A percentile compares a stretch with the other conserved stretches of the same genome.
Evolutionary conservation across 2,329 filamentous ascomycete genomes (phyloP).

Genomic region (Aureobasidium sp.): DNA sequence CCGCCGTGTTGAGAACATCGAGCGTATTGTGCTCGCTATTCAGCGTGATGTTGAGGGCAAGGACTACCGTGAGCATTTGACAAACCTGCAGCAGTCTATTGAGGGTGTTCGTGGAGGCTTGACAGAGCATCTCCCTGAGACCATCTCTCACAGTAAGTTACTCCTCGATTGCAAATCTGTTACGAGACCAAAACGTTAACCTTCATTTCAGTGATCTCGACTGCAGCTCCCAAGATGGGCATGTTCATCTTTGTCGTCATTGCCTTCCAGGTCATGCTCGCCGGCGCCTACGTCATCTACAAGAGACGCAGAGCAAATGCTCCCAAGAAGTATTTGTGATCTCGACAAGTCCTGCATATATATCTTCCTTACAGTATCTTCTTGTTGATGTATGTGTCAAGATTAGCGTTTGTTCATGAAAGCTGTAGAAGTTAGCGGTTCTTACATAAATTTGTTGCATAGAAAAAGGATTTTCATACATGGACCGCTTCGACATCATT

Average conservation of each 20-base stretch:
- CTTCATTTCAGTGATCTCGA: conserved; percentile 37
- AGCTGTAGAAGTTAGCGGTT: neutral
- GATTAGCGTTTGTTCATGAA: neutral
- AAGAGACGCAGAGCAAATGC: conserved; percentile 66
- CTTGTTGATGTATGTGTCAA: neutral
- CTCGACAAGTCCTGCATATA: neutral
- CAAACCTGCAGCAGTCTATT: conserved; percentile 45
- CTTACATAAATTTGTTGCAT: neutral
- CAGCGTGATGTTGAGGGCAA: conserved; percentile 47
- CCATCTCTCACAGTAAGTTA: conserved; percentile 41
- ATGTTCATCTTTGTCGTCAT: conserved; percentile 64
- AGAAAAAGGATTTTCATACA: neutral
- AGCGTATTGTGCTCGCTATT: conserved; percentile 41
- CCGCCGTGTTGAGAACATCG: conserved; percentile 44
- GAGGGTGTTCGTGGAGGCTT: conserved; percentile 46
- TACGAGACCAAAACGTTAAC: neutral
- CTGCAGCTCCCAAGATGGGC: conserved; percentile 48
- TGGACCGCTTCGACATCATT: no score
- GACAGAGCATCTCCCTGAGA: conserved; percentile 42
- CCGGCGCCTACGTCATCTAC: conserved; percentile 63
- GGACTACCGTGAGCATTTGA: conserved; percentile 48
- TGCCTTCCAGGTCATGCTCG: conserved; percentile 63
- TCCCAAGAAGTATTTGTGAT: conserved; percentile 84
- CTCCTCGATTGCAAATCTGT: neutral
- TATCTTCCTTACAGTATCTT: neutral